A percentile compares a stretch with the other conserved stretches of the same genome.
Conservation (phyloP, 257 asterid species). For the Eucommia ulmoides region DNA sequence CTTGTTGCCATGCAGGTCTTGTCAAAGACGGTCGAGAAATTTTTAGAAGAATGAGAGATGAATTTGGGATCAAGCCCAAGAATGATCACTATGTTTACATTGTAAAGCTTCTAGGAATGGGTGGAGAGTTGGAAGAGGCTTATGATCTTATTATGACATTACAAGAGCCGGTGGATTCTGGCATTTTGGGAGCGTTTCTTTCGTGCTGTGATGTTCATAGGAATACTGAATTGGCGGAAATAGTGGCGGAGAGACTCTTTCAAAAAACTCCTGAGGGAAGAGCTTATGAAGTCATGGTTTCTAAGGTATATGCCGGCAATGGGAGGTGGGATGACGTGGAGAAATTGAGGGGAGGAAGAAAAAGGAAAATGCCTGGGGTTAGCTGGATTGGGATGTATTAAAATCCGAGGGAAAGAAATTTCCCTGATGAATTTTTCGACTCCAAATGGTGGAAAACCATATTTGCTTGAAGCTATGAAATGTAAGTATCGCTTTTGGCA, state of each 20-base stretch:
- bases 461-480: no score
- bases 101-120: constrained; percentile 86
- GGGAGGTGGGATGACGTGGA: constrained; percentile 67
- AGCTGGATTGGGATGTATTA: constrained; percentile 61
- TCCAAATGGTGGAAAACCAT: no score
- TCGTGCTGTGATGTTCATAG: constrained; percentile 48
- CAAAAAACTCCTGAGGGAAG: constrained; percentile 17
- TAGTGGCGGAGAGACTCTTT: constrained; percentile 21
- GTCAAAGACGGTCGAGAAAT: constrained; percentile 37
- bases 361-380: constrained; percentile 43
- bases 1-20: constrained; percentile 75
- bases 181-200: constrained; percentile 78
- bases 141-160: constrained; percentile 34
- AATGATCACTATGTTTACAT: constrained; percentile 64
- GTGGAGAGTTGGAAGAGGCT: constrained; percentile 57
- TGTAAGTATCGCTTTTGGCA: no score
- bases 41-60: constrained; percentile 38
- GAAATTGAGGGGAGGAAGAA: constrained; percentile 35
- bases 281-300: constrained; percentile 52
- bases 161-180: constrained; percentile 32
- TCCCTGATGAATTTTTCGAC: no score
- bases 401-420: no score
- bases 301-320: constrained; percentile 53
- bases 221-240: constrained; percentile 36
- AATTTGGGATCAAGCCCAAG: constrained; percentile 33